Conservation (phyloP, 345 rosid species). For the Adansonia digitata region DNA sequence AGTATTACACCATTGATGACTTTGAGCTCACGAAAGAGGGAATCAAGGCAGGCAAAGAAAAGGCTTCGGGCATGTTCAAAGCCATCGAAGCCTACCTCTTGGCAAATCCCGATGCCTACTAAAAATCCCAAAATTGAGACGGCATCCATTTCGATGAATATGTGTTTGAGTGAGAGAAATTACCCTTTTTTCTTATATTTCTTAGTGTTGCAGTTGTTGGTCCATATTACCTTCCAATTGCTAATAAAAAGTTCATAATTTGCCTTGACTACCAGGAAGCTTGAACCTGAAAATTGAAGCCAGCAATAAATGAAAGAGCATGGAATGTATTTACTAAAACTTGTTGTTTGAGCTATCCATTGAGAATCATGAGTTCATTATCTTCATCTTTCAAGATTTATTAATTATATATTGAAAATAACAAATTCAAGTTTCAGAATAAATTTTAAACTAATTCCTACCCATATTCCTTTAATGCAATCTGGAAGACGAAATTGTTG, state of each 20-base stretch:
- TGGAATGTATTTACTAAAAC: background rate
- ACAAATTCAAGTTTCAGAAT: too few species aligned
- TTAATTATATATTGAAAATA: too few species aligned
- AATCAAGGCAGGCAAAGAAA: slow-evolving; percentile 27
- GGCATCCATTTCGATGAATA: background rate
- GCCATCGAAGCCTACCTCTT: slow-evolving; percentile 29
- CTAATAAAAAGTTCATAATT: background rate
- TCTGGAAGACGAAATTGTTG: too few species aligned
- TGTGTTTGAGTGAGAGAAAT: background rate
- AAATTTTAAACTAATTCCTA: too few species aligned
- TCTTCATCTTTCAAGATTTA: too few species aligned
- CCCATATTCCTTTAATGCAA: too few species aligned
- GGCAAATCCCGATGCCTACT: slow-evolving; percentile 9
- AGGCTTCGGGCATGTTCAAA: slow-evolving; percentile 23
- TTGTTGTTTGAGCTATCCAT: too few species aligned
- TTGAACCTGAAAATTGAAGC: background rate
- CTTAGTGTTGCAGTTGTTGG: background rate
- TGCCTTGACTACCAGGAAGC: background rate
- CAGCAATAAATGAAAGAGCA: too few species aligned
- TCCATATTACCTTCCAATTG: background rate
- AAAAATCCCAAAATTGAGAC: background rate
- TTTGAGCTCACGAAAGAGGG: slow-evolving; percentile 22
- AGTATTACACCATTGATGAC: too few species aligned
- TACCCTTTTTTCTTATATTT: background rate
- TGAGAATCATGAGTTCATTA: background rate